Base-by-base conservation (phyloP, 106 monocot genomes). In the Dendrobium catenatum region DNA sequence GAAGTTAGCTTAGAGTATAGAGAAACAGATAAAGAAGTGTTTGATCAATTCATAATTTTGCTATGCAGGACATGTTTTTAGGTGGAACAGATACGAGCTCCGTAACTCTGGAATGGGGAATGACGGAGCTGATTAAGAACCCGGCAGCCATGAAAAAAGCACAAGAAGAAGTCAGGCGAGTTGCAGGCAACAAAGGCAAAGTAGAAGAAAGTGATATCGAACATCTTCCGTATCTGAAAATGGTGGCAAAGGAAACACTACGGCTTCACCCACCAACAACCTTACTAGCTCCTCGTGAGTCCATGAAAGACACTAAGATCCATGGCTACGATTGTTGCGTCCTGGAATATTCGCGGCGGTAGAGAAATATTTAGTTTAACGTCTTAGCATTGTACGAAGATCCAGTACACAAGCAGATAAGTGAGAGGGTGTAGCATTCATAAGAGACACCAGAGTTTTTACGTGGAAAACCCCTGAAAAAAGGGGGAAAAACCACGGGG, bases 71-170 rank as follows among this genome's bases (percentile, higher is more conserved):
- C 17, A 41, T 81, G 41, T 81, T 81, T 44, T 41, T 76, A 5
- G 61, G 56, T 9, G 81, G 75, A 76, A 22, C 81, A 44, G 81
- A 81, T 29, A 81, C 75, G 0, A 22, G 42, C 24, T 5, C 76
- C 1, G 81, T 75, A 5, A 40, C 81, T 4, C 11, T 76, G 5
- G 81, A 75, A 18, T 81, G 81, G 81, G 59, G 42, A 41, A 81
- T 81, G 81, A 44, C 75, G 5, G 81, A 81, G 56, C 81, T 81
- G 8, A 81, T 81, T n/a, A 81, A 26, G 41, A 58, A 81, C n/a
- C 59, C 81, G 8, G 11, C 2, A 31, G 26, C 59, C 5, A 76
- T 58, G 44, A 81, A 75, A 43, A 81, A 64, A 61, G 74, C 76
- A 17, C 81, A 81, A 44, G 27, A 81, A n/a, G 81, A 81, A 43